These are phyloP conservation scores for Agastache rugosa DNA, from an alignment of 257 asterid genomes.

Conservation along the genomic window DNA sequence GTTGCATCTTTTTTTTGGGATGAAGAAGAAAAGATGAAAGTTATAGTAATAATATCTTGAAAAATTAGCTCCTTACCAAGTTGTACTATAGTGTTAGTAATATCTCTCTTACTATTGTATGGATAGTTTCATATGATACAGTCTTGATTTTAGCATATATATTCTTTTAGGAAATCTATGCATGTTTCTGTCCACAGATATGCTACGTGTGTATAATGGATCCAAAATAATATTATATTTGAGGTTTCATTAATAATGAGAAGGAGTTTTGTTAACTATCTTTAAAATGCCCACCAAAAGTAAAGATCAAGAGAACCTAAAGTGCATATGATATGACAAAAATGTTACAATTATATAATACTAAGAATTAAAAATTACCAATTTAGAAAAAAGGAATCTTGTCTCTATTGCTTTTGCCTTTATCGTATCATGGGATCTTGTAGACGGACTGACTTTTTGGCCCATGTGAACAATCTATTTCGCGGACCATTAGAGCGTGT, in stretches of 20 bases:
- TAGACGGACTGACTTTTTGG: conserved; percentile 24
- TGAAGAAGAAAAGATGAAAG: background rate
- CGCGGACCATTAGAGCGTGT: conserved; percentile 55
- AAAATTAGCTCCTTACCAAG: background rate
- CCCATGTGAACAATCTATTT: conserved; percentile 57
- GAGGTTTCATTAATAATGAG: too few relatives aligned
- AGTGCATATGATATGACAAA: background rate
- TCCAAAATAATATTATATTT: too few relatives aligned
- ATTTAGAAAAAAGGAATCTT: background rate
- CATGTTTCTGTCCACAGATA: too few relatives aligned
- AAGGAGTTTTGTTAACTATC: too few relatives aligned
- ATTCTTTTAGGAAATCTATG: too few relatives aligned
- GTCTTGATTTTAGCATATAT: too few relatives aligned
- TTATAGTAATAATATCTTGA: background rate
- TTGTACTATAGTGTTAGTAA: too few relatives aligned
- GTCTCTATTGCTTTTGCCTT: background rate
- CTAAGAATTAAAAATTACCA: background rate
- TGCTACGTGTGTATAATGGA: too few relatives aligned
- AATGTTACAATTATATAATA: background rate
- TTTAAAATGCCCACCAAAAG: too few relatives aligned
- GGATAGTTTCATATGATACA: too few relatives aligned
- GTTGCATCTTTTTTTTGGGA: too few relatives aligned
- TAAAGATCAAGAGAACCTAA: too few relatives aligned
- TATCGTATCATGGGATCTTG: background rate
- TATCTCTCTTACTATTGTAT: background rate